Base-by-base conservation (phyloP, 768 basidiomycete species). In the Termitomyces sp. region DNA sequence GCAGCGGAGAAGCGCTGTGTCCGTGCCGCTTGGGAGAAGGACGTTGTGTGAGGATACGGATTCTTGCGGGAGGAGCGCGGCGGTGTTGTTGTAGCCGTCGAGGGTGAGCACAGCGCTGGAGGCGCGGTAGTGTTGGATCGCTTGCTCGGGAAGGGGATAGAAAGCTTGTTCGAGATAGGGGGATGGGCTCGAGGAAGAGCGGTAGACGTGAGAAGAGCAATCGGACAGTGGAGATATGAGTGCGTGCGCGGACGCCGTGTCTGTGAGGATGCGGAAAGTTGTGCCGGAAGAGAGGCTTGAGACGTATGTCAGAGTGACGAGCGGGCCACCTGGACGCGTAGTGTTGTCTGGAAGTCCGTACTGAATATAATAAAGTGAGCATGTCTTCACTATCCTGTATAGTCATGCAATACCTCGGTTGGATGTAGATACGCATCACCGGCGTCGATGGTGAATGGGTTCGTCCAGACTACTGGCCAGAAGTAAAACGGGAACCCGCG, bases 61-160 rank as follows among this genome's bases (percentile, higher is more conserved):
- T 8, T 67, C 62, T 52, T 77, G 65, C 1, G 66, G 46, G 23
- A 67, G 67, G 40, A 82, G 70, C 2, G 77, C 80, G 3, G 78
- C 80, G 0, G 81, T 79, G 64, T 86, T 79, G 63, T 86, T 85
- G 68, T 86, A 87, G 1, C 80, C 82, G 50, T 86, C 80, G 7
- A 86, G 72, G 0, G 79, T 78, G 7, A 87, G 76, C 4, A 76
- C 80, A 32, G 82, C 75, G 43, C 77, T 81, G 62, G 80, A 82
- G 0, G 83, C 78, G 32, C 86, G 82, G 65, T 80, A 87, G 64
- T 87, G 87, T 56, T 86, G 81, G 5, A 86, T 64, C 0, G 76
- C 78, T 60, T 82, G 77, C 61, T 82, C 77, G 0, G 83, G 82
- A 0, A 49, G 55, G 16, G 62, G 62, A 4, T 16, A 30, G 13